Conservation (phyloP, 2,329 filamentous ascomycete genomes). For the Aspergillus intermedius region DNA sequence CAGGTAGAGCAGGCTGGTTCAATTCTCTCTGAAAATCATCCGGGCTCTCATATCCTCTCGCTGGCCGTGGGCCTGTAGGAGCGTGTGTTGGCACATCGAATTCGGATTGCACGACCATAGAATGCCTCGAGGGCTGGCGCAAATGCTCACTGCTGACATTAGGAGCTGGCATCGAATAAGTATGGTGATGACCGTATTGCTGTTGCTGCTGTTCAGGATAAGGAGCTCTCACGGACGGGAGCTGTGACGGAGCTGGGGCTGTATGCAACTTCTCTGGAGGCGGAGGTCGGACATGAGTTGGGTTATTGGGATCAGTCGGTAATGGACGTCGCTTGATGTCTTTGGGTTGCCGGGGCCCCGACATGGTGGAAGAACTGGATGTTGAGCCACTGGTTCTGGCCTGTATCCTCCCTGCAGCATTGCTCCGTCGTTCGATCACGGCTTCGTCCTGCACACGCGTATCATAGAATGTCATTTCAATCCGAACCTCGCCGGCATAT, state of each 20-base stretch:
- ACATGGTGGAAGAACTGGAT: conserved; percentile 21
- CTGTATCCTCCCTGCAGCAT: conserved; percentile 31
- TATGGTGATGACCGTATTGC: conserved; percentile 8
- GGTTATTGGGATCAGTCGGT: conserved; percentile 65
- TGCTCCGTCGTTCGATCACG: conserved; percentile 49
- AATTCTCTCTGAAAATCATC: conserved; percentile 25
- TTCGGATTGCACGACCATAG: conserved; percentile 24
- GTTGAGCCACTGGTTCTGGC: conserved; percentile 21
- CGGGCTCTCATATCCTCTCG: conserved; percentile 23
- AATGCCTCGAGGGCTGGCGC: conserved; percentile 69
- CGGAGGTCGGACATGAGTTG: conserved; percentile 42
- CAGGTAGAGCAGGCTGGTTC: conserved; percentile 7
- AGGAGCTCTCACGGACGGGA: conserved; percentile 23
- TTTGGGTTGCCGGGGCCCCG: conserved; percentile 48
- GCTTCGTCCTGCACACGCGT: conserved; percentile 74
- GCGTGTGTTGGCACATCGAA: conserved; percentile 41
- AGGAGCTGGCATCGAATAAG: conserved; percentile 27
- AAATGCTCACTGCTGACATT: conserved; percentile 61
- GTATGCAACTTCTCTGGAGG: conserved; percentile 30
- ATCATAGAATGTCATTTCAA: conserved; percentile 97
- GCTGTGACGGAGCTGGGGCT: conserved; percentile 28
- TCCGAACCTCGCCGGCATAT: conserved; percentile 88
- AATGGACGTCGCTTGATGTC: conserved; percentile 77
- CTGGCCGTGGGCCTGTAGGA: conserved; percentile 17
- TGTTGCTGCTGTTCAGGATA: conserved; percentile 9